phyloP scores from a whole-genome alignment of 345 rosid genomes.

The Bruguiera gymnorhiza region DNA sequence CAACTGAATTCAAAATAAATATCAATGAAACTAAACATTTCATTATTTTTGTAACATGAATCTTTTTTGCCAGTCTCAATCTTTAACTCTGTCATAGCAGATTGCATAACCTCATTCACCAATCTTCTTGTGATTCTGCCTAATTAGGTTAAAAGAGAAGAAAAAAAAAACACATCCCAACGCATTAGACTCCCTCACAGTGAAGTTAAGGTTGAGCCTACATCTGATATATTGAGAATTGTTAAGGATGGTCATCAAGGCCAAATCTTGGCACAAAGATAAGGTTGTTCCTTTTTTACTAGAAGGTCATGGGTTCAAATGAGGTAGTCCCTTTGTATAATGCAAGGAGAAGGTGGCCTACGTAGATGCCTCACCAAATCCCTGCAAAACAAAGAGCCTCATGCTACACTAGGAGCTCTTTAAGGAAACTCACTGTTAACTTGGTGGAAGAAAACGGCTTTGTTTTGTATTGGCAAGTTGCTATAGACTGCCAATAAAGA shows the following conservation, averaged over 20 bases:
- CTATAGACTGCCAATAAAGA: background rate
- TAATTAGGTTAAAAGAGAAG: background rate
- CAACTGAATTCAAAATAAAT: conserved; percentile 14
- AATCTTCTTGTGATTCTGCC: background rate
- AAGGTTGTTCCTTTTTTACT: no score
- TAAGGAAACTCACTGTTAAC: background rate
- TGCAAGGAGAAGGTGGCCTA: no score
- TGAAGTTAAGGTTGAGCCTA: no score
- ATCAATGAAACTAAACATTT: conserved; percentile 10
- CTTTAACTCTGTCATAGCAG: background rate
- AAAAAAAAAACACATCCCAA: no score
- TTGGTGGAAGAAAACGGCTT: background rate
- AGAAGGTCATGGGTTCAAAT: no score
- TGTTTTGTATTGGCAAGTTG: background rate
- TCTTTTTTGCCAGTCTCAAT: background rate
- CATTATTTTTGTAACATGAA: conserved; percentile 7
- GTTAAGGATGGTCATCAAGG: no score
- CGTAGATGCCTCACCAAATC: background rate
- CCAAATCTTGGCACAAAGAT: no score
- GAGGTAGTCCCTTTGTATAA: no score
- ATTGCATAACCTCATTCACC: background rate
- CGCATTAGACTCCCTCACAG: background rate
- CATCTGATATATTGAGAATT: no score
- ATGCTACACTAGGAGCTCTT: background rate
- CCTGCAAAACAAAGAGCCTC: background rate